Conservation (phyloP, 371 early-diverging fungal species). For the Funneliformis caledonium region DNA sequence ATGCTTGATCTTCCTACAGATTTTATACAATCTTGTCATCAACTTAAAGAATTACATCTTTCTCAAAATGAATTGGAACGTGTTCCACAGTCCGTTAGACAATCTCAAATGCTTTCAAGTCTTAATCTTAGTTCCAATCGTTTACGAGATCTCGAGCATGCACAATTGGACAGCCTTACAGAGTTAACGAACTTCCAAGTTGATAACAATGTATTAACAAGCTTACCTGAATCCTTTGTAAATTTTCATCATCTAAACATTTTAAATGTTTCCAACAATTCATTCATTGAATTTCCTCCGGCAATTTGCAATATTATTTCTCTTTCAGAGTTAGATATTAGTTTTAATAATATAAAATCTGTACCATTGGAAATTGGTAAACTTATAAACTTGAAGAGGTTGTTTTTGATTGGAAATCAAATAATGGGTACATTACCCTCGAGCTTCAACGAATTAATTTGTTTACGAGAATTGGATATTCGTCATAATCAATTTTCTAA, state of each 20-base stretch:
- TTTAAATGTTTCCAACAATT: slow-evolving; percentile 81
- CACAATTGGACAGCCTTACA: slow-evolving; percentile 61
- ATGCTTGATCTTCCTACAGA: slow-evolving; percentile 73
- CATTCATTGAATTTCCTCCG: slow-evolving; percentile 68
- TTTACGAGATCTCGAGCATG: slow-evolving; percentile 61
- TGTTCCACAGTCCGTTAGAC: slow-evolving; percentile 65
- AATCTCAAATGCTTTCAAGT: slow-evolving; percentile 60
- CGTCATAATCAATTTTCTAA: slow-evolving; percentile 75
- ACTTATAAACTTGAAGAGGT: slow-evolving; percentile 61
- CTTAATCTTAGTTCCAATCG: slow-evolving; percentile 82
- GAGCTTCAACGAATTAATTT: slow-evolving; percentile 62
- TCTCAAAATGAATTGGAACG: slow-evolving; percentile 68
- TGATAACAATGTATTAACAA: slow-evolving; percentile 73
- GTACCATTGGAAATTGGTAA: slow-evolving; percentile 79
- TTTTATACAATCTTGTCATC: slow-evolving; percentile 72
- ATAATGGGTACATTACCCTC: slow-evolving; percentile 71
- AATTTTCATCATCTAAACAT: slow-evolving; percentile 61
- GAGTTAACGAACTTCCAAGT: slow-evolving; percentile 65
- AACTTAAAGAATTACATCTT: slow-evolving; percentile 68
- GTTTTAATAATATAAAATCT: slow-evolving; percentile 78
- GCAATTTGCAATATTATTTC: slow-evolving; percentile 64
- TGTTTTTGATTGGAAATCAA: slow-evolving; percentile 77
- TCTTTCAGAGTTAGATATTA: slow-evolving; percentile 77
- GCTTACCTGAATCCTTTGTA: slow-evolving; percentile 63
- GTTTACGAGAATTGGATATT: slow-evolving; percentile 75